phyloP scores from a whole-genome alignment of 2,329 filamentous ascomycete genomes.

The Didymella pinodella region DNA sequence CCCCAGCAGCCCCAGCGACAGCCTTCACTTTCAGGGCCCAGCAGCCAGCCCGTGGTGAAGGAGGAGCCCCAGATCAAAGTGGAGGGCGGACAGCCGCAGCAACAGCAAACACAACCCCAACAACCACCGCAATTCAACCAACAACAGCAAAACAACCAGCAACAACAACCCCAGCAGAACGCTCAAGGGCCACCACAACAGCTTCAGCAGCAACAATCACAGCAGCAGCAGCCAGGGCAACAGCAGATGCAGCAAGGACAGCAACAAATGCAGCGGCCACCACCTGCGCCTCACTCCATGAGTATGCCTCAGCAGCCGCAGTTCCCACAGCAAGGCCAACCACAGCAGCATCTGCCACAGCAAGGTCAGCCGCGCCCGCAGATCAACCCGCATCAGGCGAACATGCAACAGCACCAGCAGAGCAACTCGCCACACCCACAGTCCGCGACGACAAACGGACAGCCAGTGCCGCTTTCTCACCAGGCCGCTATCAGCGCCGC shows the following conservation, averaged over 20 bases:
- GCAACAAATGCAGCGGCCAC: slow-evolving; percentile 34
- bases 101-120: slow-evolving; percentile 19
- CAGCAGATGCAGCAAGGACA: slow-evolving; percentile 34
- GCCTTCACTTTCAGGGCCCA: slow-evolving; percentile 39
- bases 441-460: slow-evolving; percentile 45
- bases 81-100: slow-evolving; percentile 41
- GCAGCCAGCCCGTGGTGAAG: slow-evolving; percentile 38
- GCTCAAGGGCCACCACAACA: slow-evolving; percentile 27
- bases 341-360: slow-evolving; percentile 37
- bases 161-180: slow-evolving; percentile 33
- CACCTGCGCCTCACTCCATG: slow-evolving; percentile 42
- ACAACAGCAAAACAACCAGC: slow-evolving; percentile 34
- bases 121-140: slow-evolving; percentile 42
- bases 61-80: slow-evolving; percentile 49
- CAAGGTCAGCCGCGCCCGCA: slow-evolving; percentile 46
- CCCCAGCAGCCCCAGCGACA: slow-evolving; percentile 38
- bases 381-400: slow-evolving; percentile 49
- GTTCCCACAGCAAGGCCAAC: slow-evolving; percentile 38
- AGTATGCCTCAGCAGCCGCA: slow-evolving; percentile 39
- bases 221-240: slow-evolving; percentile 22
- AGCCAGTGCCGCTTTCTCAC: slow-evolving; percentile 53
- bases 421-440: slow-evolving; percentile 51
- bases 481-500: slow-evolving; percentile 56
- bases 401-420: slow-evolving; percentile 43
- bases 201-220: slow-evolving; percentile 15